phyloP scores from a whole-genome alignment of 345 rosid genomes.

The Murraya koenigii region DNA sequence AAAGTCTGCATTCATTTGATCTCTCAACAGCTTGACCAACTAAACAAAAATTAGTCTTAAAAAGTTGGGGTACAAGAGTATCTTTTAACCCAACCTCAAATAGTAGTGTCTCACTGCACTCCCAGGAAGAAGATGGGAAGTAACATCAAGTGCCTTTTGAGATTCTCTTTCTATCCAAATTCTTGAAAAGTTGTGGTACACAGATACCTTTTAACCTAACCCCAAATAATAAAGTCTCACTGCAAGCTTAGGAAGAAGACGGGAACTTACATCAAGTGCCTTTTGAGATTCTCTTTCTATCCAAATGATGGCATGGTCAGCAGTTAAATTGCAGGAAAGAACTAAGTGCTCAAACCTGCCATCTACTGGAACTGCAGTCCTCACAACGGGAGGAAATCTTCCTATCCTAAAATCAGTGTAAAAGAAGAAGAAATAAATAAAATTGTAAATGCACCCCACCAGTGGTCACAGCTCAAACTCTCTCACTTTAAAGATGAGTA shows the following conservation, averaged over 20 bases:
- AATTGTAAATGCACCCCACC: background rate
- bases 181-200: background rate
- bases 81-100: background rate
- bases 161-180: no score
- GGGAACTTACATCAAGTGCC: constrained; percentile 70
- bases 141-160: no score
- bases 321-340: constrained; percentile 82
- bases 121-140: background rate
- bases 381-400: constrained; percentile 90
- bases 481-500: background rate
- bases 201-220: background rate
- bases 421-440: background rate
- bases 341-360: constrained; percentile 92
- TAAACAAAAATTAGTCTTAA: background rate
- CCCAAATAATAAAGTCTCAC: background rate
- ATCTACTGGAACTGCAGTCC: constrained; percentile 97
- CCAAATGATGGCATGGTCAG: constrained; percentile 91
- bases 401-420: constrained; percentile 55
- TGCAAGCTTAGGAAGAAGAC: background rate
- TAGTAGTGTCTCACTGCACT: background rate
- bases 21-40: background rate
- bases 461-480: background rate
- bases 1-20: background rate
- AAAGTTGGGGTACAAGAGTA: background rate
- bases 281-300: constrained; percentile 79